Conservation (phyloP, 2,329 filamentous ascomycete genomes). For the Pseudogymnoascus sp. region DNA sequence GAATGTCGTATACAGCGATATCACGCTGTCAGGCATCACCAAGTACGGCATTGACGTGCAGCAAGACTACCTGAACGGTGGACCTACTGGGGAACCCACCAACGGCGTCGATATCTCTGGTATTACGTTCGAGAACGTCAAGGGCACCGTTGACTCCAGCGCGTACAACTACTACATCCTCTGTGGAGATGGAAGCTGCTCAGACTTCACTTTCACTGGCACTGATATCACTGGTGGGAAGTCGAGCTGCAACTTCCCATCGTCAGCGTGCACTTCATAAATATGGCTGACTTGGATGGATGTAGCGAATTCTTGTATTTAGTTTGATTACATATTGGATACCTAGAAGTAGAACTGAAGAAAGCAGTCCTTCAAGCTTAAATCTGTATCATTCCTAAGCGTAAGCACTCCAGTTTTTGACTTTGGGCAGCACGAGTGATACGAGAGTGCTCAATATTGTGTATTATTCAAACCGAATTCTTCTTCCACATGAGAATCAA, state of each 20-base stretch:
- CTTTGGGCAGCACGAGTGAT: neutral
- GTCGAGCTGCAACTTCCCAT: slow-evolving; percentile 27
- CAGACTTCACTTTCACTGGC: slow-evolving; percentile 30
- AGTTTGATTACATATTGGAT: neutral
- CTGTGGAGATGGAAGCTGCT: slow-evolving; percentile 34
- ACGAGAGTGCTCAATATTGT: neutral
- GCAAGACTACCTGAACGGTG: slow-evolving; percentile 49
- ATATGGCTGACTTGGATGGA: too few species aligned
- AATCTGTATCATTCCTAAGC: neutral
- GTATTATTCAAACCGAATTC: neutral
- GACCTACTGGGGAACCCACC: slow-evolving; percentile 31
- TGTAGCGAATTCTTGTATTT: neutral
- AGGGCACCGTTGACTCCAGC: slow-evolving; percentile 27
- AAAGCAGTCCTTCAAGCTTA: neutral
- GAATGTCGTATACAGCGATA: slow-evolving; percentile 45
- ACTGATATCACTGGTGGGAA: slow-evolving; percentile 31
- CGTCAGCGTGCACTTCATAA: slow-evolving; percentile 21
- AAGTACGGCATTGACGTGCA: slow-evolving; percentile 50
- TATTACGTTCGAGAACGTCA: slow-evolving; percentile 31
- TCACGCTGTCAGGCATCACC: slow-evolving; percentile 42
- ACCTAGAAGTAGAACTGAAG: neutral
- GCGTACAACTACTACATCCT: slow-evolving; percentile 33
- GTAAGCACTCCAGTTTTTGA: neutral
- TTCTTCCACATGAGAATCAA: neutral
- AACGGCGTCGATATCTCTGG: slow-evolving; percentile 33